Percentiles rank a stretch among this genome's conserved stretches.
phyloP scores from a whole-genome alignment of 2,329 filamentous ascomycete species.

The Plenodomus tracheiphilus region DNA sequence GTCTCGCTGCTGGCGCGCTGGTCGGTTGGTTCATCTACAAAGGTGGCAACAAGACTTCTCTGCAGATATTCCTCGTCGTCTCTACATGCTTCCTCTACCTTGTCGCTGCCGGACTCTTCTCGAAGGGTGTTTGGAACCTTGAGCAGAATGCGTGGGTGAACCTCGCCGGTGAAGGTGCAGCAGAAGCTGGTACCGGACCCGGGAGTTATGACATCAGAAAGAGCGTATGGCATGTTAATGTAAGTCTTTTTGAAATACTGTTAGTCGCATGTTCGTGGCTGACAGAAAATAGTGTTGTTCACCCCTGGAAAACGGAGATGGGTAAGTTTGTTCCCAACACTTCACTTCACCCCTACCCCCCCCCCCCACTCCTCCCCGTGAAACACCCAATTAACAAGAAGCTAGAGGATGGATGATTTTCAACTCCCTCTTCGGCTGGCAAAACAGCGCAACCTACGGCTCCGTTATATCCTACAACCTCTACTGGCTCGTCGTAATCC shows the following conservation, averaged over 20 bases:
- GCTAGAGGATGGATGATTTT: conserved; percentile 78
- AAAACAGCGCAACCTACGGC: conserved; percentile 84
- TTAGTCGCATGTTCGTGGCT: background rate
- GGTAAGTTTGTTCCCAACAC: conserved; percentile 30
- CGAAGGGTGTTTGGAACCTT: conserved; percentile 74
- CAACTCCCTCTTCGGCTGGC: conserved; percentile 84
- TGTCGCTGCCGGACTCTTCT: conserved; percentile 81
- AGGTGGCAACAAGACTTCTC: conserved; percentile 65
- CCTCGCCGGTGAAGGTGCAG: conserved; percentile 64
- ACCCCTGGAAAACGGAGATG: conserved; percentile 70
- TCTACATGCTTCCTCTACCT: conserved; percentile 85
- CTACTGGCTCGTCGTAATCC: conserved; percentile 78
- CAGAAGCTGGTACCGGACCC: conserved; percentile 66
- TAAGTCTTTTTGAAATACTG: conserved; percentile 47
- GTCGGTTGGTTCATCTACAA: conserved; percentile 79
- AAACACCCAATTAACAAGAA: too few relatives aligned
- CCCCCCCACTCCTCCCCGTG: too few relatives aligned
- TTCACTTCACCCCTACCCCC: too few relatives aligned
- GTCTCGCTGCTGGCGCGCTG: conserved; percentile 66
- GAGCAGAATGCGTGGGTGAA: conserved; percentile 71
- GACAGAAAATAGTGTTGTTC: conserved; percentile 68
- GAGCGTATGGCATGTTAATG: conserved; percentile 82
- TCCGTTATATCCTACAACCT: conserved; percentile 86
- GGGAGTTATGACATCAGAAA: conserved; percentile 79
- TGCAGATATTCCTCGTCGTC: conserved; percentile 78